Conservation (phyloP, 306 rosid genomes). For the Cicer pinnatifidum region DNA sequence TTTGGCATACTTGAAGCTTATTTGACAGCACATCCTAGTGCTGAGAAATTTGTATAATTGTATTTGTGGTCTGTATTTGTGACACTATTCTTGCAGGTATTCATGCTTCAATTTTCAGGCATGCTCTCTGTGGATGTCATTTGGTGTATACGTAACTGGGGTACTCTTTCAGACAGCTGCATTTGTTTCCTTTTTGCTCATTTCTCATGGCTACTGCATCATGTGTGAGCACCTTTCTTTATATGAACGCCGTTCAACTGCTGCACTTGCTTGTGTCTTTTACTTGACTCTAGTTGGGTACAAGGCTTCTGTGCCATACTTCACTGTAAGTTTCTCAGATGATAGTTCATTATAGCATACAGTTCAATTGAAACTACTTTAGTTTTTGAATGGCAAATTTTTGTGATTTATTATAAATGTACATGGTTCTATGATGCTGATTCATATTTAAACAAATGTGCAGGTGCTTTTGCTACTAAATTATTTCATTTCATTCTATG, state of each 20-base stretch:
- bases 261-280: constrained; percentile 87
- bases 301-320: constrained; percentile 89
- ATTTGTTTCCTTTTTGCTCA: constrained; percentile 85
- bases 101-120: constrained; percentile 79
- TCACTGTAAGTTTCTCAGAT: constrained; percentile 65
- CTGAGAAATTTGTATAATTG: constrained; percentile 16
- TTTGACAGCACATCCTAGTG: constrained; percentile 34
- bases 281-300: constrained; percentile 96
- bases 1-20: constrained; percentile 25
- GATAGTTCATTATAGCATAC: constrained; percentile 9
- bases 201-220: constrained; percentile 96
- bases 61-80: constrained; percentile 17
- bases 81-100: constrained; percentile 72
- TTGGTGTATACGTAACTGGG: constrained; percentile 93
- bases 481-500: constrained; percentile 74
- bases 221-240: constrained; percentile 88
- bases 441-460: constrained; percentile 37
- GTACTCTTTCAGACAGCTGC: constrained; percentile 95
- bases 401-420: constrained; percentile 8
- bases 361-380: constrained; percentile 21
- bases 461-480: constrained; percentile 89
- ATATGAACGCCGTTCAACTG: constrained; percentile 83
- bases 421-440: constrained; percentile 42
- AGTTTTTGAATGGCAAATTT: background rate
- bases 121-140: constrained; percentile 99